Evolutionary conservation across 495 filamentous ascomycete species (phyloP), one percentile per base, ranked within the genome.

Genomic region (Apodospora peruviana): DNA sequence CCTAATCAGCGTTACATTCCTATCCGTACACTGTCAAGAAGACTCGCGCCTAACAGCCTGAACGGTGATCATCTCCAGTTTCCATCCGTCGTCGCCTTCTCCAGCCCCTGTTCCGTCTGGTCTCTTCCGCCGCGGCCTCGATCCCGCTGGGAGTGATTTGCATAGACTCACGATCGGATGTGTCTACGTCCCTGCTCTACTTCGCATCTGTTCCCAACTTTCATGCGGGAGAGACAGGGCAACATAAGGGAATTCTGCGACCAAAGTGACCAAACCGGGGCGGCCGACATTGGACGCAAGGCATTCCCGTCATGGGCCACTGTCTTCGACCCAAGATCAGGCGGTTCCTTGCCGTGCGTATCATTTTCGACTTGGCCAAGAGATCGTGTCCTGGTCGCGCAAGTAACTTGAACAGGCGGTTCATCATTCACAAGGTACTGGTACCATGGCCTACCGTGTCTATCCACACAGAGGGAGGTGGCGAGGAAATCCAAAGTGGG

Each of bases 1-100:
- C 52, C 55, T 53, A 19, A 50, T 53, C 49, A 44, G n/a, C 14
- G 24, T 52, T 46, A 50, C 36, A 50, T 51, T 18, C 44, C 43
- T 29, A 47, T 40, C 44, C 41, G 51, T 32, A 14, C 46, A 21
- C 10, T 38, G 27, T 24, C 29, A 44, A 7, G 23, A 20, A 37
- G 43, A 32, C 41, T 32, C 7, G 14, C 14, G 7, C 45, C 16
- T 32, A 46, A 41, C 49, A 58, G 34, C 9, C 48, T 50, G 36
- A 43, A 50, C 16, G n/a, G n/a, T n/a, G 19, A 27, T 12, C 37
- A 51, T 45, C 48, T 39, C 23, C 27, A 54, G 16, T 34, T 7
- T 19, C 36, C 37, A 35, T 38, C 23, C 44, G 24, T 43, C 25
- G 11, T 41, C 27, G 40, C 5, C 38, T 48, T 43, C 27, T 23